A percentile compares a stretch with the other conserved stretches of the same genome.
phyloP scores from a whole-genome alignment of 2,329 filamentous ascomycete species.

The Myotisia sp. region DNA sequence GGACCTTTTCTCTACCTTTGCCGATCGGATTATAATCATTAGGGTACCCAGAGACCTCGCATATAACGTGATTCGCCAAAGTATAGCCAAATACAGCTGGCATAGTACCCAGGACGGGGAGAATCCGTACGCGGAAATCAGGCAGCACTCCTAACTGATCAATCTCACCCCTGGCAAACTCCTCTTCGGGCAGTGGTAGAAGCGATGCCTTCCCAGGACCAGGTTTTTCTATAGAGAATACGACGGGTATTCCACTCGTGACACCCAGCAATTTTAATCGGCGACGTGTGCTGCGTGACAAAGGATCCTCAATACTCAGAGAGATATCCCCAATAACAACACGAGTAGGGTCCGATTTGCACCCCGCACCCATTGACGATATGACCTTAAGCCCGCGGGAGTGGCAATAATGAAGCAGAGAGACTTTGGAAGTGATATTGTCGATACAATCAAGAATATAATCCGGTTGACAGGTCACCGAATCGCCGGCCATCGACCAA shows the following conservation, averaged over 20 bases:
- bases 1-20: constrained; percentile 81
- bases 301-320: constrained; percentile 68
- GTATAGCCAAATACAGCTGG: constrained; percentile 89
- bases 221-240: constrained; percentile 82
- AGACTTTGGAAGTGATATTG: constrained; percentile 95
- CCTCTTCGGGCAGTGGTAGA: constrained; percentile 72
- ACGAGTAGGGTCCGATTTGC: constrained; percentile 72
- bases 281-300: constrained; percentile 72
- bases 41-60: constrained; percentile 68
- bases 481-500: constrained; percentile 41
- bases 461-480: constrained; percentile 46
- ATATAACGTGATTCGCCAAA: constrained; percentile 82
- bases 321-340: constrained; percentile 88
- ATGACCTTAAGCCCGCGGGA: constrained; percentile 66
- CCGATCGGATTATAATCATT: constrained; percentile 60
- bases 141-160: constrained; percentile 77
- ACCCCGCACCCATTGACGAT: constrained; percentile 90
- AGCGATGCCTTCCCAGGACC: constrained; percentile 84
- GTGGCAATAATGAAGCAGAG: constrained; percentile 75
- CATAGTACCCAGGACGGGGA: constrained; percentile 93
- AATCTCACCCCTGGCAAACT: constrained; percentile 73
- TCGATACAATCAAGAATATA: constrained; percentile 97
- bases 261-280: constrained; percentile 64
- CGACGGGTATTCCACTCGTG: constrained; percentile 71
- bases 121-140: constrained; percentile 85